phyloP scores from a whole-genome alignment of 208 protist species.

The Leishmania tarentolae region DNA sequence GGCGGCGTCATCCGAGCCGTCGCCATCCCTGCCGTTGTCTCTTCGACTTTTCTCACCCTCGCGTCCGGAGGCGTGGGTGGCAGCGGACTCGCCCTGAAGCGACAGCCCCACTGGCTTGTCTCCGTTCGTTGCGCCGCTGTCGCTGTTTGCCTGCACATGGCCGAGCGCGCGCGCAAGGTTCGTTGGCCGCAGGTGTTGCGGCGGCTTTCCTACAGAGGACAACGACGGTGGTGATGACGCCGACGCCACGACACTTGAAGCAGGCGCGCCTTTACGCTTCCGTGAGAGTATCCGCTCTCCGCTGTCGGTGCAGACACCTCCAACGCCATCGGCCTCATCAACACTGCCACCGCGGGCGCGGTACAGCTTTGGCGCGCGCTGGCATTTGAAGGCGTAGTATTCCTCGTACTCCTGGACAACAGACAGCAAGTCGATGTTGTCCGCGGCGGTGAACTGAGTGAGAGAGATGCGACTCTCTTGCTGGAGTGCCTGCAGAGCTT shows the following conservation, averaged over 20 bases:
- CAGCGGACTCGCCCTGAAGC: constrained; percentile 22
- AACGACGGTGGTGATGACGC: neutral
- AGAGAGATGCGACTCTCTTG: constrained; percentile 82
- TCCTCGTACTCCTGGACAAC: constrained; percentile 88
- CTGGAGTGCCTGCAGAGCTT: constrained; percentile 76
- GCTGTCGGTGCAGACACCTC: constrained; percentile 32
- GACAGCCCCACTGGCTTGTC: constrained; percentile 1
- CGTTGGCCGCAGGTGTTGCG: constrained; percentile 15
- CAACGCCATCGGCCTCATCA: constrained; percentile 23
- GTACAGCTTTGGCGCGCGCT: constrained; percentile 84
- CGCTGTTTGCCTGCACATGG: constrained; percentile 8
- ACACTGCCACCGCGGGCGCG: constrained; percentile 40
- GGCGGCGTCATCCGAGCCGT: constrained; percentile 29
- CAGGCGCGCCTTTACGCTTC: constrained; percentile 14
- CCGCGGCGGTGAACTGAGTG: constrained; percentile 66
- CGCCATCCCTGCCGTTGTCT: neutral
- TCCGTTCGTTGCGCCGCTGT: neutral
- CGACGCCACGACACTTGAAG: neutral
- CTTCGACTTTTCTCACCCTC: neutral
- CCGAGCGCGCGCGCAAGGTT: constrained; percentile 24
- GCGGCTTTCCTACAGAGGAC: constrained; percentile 10
- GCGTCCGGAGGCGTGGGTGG: neutral
- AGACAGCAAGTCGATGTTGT: constrained; percentile 90
- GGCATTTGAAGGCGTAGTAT: constrained; percentile 87
- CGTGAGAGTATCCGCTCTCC: constrained; percentile 48